A percentile compares a stretch with the other conserved stretches of the same genome.
These are phyloP conservation scores for Rubus idaeus DNA, from an alignment of 306 rosid species.

Conservation along the genomic window DNA sequence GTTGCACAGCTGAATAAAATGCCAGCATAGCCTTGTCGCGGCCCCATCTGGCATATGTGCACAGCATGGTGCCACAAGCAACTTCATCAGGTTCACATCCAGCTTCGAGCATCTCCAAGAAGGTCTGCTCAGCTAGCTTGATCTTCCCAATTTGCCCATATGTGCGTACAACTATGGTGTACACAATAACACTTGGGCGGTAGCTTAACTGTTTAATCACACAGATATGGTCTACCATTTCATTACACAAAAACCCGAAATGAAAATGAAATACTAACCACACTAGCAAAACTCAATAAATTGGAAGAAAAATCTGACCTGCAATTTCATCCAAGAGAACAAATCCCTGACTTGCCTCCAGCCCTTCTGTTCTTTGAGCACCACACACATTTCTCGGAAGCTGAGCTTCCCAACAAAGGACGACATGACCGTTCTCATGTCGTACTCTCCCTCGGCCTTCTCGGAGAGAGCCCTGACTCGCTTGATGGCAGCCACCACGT, in stretches of 20 bases:
- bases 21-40: conserved; percentile 83
- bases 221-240: conserved; percentile 36
- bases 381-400: conserved; percentile 84
- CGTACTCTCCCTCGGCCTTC: conserved; percentile 45
- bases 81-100: conserved; percentile 91
- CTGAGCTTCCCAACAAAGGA: conserved; percentile 75
- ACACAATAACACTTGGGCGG: conserved; percentile 79
- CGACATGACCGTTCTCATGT: conserved; percentile 74
- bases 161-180: conserved; percentile 70
- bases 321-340: conserved; percentile 93
- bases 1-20: conserved; percentile 77
- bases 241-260: conserved; percentile 28
- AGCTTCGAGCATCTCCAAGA: conserved; percentile 94
- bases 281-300: background rate
- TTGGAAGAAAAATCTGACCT: conserved; percentile 41
- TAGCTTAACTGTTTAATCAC: conserved; percentile 76
- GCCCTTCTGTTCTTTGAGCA: conserved; percentile 86
- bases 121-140: conserved; percentile 75
- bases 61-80: conserved; percentile 94
- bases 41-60: conserved; percentile 97
- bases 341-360: conserved; percentile 91
- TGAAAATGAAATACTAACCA: background rate
- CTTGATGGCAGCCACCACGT: conserved; percentile 82
- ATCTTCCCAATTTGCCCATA: conserved; percentile 94
- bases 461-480: conserved; percentile 64